Base-by-base conservation (phyloP, 805 yeast species). In the Kodamaea kaohsiungensis region DNA sequence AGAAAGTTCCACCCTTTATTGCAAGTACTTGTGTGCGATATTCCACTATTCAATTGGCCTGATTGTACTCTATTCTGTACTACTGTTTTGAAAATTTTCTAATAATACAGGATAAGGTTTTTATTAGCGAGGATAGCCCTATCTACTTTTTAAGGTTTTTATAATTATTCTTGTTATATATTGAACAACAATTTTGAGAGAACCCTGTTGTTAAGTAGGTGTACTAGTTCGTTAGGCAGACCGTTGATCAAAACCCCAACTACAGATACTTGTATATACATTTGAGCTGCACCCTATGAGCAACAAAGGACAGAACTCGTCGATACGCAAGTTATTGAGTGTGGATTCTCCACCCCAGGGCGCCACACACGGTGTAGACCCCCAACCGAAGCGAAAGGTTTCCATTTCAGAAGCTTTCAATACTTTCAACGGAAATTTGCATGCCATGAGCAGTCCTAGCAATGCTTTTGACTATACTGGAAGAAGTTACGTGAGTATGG, bases 401-500 rank as follows among this genome's bases (percentile, higher is more conserved):
- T 58, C 61, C 13, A 54, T 58, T 39, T 58, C 61, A 1, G 61
- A 54, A 10, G 61, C 61, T 7, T 47, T 58, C 49, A 54, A 46
- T 49, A 54, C 59, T 7, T 56, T 58, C 37, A 56, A 53, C 46
- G 48, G 50, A 16, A 48, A 48, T 43, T 40, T 40, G 45, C 25
- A 40, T 19, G 46, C 48, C 42, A 49, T 48, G 53, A 53, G 69
- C 5, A 57, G 64, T 17, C 63, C 69, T 0, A 48, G 45, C 27
- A 50, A 54, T 2, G 65, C 65, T 9, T 65, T 67, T 27, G 73
- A 69, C 42, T 65, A 65, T 15, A 64, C 76, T 7, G 80, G 76
- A 18, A 63, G 81, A 51, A 71, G 76, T 50, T 76, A 76, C 61
- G 72, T 75, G 8, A 65, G 71, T 38, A 63, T 66, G 64, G 55